A percentile compares a stretch with the other conserved stretches of the same genome.
These are phyloP conservation scores for Oligophagozyma castellii DNA, from an alignment of 1,139 yeast species.

Conservation along the genomic window DNA sequence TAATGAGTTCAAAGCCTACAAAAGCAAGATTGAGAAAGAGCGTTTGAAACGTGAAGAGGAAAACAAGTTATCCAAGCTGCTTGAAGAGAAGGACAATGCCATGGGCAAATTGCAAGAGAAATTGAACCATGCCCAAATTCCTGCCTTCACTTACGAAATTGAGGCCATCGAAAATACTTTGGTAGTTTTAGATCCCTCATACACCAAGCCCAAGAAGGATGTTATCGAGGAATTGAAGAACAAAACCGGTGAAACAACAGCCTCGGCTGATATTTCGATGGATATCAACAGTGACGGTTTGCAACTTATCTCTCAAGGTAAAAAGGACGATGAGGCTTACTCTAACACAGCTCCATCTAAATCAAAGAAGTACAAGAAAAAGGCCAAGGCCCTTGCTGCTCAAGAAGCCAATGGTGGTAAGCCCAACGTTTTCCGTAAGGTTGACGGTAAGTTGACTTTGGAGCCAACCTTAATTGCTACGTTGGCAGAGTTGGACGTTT, in stretches of 20 bases:
- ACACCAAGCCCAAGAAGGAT: slow-evolving; percentile 40
- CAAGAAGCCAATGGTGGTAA: too few species aligned
- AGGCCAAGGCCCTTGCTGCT: slow-evolving; percentile 8
- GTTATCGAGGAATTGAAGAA: slow-evolving; percentile 21
- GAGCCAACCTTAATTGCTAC: slow-evolving; percentile 73
- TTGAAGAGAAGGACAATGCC: slow-evolving; percentile 48
- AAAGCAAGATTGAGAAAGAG: slow-evolving; percentile 54
- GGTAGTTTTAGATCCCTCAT: slow-evolving; percentile 64
- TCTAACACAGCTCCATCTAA: slow-evolving; percentile 32
- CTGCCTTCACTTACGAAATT: slow-evolving; percentile 75
- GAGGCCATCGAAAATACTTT: slow-evolving; percentile 60
- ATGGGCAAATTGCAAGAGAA: slow-evolving; percentile 54
- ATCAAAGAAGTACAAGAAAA: slow-evolving; percentile 40
- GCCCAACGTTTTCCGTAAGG: slow-evolving; percentile 7
- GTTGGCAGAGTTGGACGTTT: slow-evolving; percentile 61
- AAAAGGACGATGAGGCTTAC: slow-evolving; percentile 39
- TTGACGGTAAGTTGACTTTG: slow-evolving; percentile 44
- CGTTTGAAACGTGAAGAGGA: slow-evolving; percentile 61
- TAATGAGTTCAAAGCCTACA: slow-evolving; percentile 58
- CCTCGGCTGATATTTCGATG: slow-evolving; percentile 27
- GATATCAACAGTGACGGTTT: slow-evolving; percentile 42
- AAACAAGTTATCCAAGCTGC: slow-evolving; percentile 38
- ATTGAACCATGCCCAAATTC: slow-evolving; percentile 56
- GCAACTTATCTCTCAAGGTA: slow-evolving; percentile 39
- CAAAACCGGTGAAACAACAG: slow-evolving; percentile 7